Conservation (phyloP, 1,139 yeast species). For the Scheffersomyces segobiensis region DNA sequence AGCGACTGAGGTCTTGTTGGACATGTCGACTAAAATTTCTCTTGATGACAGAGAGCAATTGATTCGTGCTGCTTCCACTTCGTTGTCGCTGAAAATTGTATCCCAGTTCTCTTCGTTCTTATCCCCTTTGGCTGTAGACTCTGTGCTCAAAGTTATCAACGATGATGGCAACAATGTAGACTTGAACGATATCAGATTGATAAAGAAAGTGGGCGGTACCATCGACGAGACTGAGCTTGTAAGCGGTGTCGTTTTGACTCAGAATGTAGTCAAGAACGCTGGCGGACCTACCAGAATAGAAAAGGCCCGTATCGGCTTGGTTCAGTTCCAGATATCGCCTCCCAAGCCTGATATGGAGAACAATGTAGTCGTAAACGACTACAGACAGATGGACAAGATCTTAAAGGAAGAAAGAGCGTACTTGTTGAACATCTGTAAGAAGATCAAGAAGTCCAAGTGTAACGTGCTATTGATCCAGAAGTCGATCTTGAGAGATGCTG, state of each 20-base stretch:
- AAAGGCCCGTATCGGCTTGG: conserved; percentile 87
- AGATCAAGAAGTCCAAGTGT: conserved; percentile 95
- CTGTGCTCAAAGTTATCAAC: conserved; percentile 77
- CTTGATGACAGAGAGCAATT: conserved; percentile 78
- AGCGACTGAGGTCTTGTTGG: conserved; percentile 80
- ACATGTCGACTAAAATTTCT: conserved; percentile 78
- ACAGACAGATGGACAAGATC: conserved; percentile 98
- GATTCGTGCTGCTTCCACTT: conserved; percentile 90
- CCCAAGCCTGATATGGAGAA: conserved; percentile 99
- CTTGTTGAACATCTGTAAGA: conserved; percentile 89
- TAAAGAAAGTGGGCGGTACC: conserved; percentile 96
- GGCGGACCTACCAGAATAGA: conserved; percentile 97
- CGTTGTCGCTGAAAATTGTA: conserved; percentile 91
- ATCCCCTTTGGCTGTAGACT: conserved; percentile 94
- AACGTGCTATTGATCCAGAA: conserved; percentile 92
- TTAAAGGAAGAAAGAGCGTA: conserved; percentile 97
- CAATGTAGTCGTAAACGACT: conserved; percentile 94
- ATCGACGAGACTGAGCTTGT: conserved; percentile 94
- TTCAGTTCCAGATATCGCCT: conserved; percentile 96
- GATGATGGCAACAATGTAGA: conserved; percentile 69
- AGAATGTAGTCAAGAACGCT: conserved; percentile 82
- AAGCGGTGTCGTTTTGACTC: conserved; percentile 92
- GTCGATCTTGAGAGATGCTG: conserved; percentile 95
- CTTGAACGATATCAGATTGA: conserved; percentile 79
- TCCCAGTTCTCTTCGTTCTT: conserved; percentile 83